phyloP scores from a whole-genome alignment of 208 protist species.

The Naegleria fowleri region DNA sequence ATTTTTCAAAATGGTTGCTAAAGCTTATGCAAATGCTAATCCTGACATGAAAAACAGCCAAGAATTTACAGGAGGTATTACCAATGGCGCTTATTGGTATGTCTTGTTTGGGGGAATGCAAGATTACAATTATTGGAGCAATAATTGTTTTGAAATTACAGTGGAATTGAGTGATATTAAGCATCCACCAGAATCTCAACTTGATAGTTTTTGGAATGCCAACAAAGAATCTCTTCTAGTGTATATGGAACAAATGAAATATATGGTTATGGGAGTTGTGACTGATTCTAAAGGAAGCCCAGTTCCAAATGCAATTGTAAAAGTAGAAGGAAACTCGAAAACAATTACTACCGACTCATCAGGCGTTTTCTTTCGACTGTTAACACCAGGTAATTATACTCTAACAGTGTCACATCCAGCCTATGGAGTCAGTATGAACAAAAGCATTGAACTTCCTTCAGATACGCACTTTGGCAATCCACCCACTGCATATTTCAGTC shows the following conservation, averaged over 20 bases:
- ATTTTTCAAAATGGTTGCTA: not conserved
- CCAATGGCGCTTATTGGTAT: slow-evolving; percentile 30
- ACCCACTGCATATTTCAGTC: not conserved
- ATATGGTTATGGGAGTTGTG: not conserved
- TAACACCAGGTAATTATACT: not conserved
- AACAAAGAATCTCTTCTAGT: not conserved
- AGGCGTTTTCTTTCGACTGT: not conserved
- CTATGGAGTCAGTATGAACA: not conserved
- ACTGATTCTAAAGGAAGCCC: not conserved
- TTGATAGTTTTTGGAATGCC: not conserved
- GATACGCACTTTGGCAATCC: not conserved
- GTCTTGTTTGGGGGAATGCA: slow-evolving; percentile 24
- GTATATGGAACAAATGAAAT: not conserved
- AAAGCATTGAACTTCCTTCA: not conserved
- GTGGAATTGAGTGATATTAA: not conserved
- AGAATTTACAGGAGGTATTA: not conserved
- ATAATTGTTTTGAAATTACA: not conserved
- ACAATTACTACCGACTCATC: not conserved
- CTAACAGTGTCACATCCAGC: not conserved
- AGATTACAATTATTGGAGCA: not conserved
- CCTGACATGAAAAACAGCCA: not conserved
- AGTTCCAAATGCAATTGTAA: not conserved
- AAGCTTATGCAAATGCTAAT: not conserved
- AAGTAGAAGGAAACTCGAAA: not conserved
- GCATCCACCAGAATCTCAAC: not conserved